Evolutionary conservation across 768 basidiomycete species (phyloP).

Genomic region (Tulasnella sp.): DNA sequence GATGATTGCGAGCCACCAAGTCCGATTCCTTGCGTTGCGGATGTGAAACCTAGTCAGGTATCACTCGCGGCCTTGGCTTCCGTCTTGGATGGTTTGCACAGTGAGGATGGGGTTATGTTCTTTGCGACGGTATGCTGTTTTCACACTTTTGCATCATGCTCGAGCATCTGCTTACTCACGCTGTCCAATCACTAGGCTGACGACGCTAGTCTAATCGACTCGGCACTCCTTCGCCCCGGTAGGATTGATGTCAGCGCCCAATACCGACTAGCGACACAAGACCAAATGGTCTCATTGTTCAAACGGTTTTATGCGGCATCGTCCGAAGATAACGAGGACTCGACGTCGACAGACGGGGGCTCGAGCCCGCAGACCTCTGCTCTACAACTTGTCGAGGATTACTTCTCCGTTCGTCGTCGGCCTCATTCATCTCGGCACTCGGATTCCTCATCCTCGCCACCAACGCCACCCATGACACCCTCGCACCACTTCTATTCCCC

Average conservation of each 20-base stretch:
- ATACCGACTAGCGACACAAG: conserved; percentile 42
- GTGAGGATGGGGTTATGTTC: conserved; percentile 53
- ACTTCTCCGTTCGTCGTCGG: neutral
- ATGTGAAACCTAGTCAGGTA: conserved; percentile 31
- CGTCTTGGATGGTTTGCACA: conserved; percentile 51
- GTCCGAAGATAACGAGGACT: neutral
- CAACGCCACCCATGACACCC: neutral
- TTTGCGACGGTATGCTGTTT: conserved; percentile 39
- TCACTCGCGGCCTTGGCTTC: conserved; percentile 51
- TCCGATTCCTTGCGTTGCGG: conserved; percentile 9
- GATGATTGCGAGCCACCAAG: conserved; percentile 8
- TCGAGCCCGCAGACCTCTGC: neutral
- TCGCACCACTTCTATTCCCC: neutral
- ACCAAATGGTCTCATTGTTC: conserved; percentile 45
- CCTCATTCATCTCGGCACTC: neutral
- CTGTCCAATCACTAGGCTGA: conserved; percentile 28
- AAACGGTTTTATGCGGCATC: conserved; percentile 41
- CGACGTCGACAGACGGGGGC: neutral
- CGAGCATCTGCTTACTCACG: no score
- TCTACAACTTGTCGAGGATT: no score
- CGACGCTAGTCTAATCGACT: conserved; percentile 43
- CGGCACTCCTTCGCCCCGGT: conserved; percentile 49
- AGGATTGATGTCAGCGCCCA: conserved; percentile 48
- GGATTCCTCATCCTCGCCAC: neutral
- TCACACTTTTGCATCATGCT: no score